phyloP scores from a whole-genome alignment of 116 monocot genomes.

The Posidonia oceanica region DNA sequence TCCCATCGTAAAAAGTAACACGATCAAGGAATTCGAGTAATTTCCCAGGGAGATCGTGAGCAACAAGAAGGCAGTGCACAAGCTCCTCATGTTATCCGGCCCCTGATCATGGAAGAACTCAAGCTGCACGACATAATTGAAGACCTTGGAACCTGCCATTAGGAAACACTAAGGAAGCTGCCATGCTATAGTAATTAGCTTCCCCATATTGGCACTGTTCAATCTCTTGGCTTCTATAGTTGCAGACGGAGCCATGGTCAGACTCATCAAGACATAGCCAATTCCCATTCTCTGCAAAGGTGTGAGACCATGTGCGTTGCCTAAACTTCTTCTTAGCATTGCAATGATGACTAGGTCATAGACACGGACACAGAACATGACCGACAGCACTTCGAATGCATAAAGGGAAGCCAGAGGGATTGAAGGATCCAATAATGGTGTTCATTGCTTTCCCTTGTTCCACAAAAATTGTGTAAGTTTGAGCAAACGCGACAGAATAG shows the following conservation, averaged over 20 bases:
- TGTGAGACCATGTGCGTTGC: too few species aligned
- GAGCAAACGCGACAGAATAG: slow-evolving; percentile 38
- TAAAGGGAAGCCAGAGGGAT: slow-evolving; percentile 57
- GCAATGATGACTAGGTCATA: too few species aligned
- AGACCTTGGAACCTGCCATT: slow-evolving; percentile 37
- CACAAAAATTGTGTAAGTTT: slow-evolving; percentile 54
- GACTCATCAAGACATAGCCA: slow-evolving; percentile 27
- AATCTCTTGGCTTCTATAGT: slow-evolving; percentile 27
- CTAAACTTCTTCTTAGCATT: too few species aligned
- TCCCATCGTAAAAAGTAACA: slow-evolving; percentile 14
- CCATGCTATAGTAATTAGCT: slow-evolving; percentile 22
- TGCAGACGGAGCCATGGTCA: slow-evolving; percentile 32
- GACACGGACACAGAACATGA: slow-evolving; percentile 39
- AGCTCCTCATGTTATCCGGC: slow-evolving; percentile 39
- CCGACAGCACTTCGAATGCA: too few species aligned
- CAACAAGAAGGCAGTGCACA: slow-evolving; percentile 31
- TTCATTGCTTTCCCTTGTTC: slow-evolving; percentile 63
- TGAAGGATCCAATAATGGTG: slow-evolving; percentile 27
- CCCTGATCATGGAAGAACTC: slow-evolving; percentile 66
- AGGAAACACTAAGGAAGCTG: slow-evolving; percentile 45
- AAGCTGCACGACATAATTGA: slow-evolving; percentile 32
- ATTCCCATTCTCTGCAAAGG: slow-evolving; percentile 56
- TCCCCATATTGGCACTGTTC: background rate
- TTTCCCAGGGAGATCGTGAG: slow-evolving; percentile 35
- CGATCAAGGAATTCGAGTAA: slow-evolving; percentile 42